Base-by-base conservation (phyloP, 2,329 filamentous ascomycete genomes). In the Calycina herbarum region DNA sequence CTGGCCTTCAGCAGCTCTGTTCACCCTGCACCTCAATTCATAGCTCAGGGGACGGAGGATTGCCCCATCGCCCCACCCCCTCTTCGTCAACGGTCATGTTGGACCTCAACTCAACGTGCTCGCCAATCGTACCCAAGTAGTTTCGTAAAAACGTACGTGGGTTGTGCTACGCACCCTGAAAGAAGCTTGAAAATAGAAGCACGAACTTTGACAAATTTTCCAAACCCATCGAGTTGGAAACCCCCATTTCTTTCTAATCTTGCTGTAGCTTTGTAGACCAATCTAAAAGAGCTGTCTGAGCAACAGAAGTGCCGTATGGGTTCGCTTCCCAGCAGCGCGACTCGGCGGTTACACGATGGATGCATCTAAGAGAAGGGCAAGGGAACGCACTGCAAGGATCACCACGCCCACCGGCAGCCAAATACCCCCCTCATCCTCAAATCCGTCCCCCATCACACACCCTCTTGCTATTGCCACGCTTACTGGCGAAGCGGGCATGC, bases 341-440 rank as follows among this genome's bases (percentile, higher is more conserved):
- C 38, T 17, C 24, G 56, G 64, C 64, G 64, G 61, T 63, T 66
- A 66, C 61, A 60, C 60, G 56, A 35, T 66, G 64, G 56, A 35
- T 66, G 64, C 64, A 66, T 60, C 27, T 11, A 27, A 54, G 20
- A 27, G 40, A 51, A 51, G 45, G 45, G 45, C 45, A 54, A 51
- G 45, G 45, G 45, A 51, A 24, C 3, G 45, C n/a, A 24, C 27
- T 7, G 48, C 20, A 54, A 54, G 48, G 48, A 13, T 54, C 20
- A 54, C 48, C 20, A 27, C 11, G 20, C 24, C 48, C 45, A 65
- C 33, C n/a, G 56, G 54, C 24, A 60, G 15, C n/a, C 3, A 40
- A 24, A 29, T 11, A 35, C 2, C 29, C 45, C 56, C 51, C 38
- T 40, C 38, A 11, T 58, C 27, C 24, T 29, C 51, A 33, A 51